Base-by-base conservation (phyloP, 2,329 filamentous ascomycete genomes). In the Ceratocystis destructans region DNA sequence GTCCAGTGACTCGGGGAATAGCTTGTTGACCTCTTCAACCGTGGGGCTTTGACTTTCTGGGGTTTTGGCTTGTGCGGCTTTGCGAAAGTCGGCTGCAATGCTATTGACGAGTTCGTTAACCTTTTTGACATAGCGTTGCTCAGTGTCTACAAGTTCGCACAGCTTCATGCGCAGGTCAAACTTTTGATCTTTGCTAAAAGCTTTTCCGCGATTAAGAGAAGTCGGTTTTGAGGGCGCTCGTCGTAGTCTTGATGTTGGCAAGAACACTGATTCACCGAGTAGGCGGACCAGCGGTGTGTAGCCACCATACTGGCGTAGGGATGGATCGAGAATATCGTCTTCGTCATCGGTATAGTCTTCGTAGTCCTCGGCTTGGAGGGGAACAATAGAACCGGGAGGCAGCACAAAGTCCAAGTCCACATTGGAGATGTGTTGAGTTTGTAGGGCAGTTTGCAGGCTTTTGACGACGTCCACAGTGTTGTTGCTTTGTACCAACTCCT, bases 41-140 rank as follows among this genome's bases (percentile, higher is more conserved):
- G 84, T 85, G 4, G 90, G 88, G 71, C 87, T 91, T 69, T 83
- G 80, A 73, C 88, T 91, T 67, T 80, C 79, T 41, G 79, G 73
- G 12, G 78, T 75, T 71, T 82, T 82, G 37, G 77, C 77, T 71
- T 81, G 84, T 3, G 87, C 87, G 69, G 85, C 87, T 63, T 86
- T 78, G 41, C 89, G 85, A 71, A 95, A 92, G 69, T 95, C 89
- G 65, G 85, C 83, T 31, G 90, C 90, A 37, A 96, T 85, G 68
- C 87, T 84, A 69, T 88, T 85, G 53, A 96, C 88, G 68, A 99
- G 77, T 70, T 94, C 89, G 69, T 89, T 84, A 66, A 99, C 77
- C 75, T 97, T 96, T 71, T 83, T 82, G 53, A 99, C 90, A 75
- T 97, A 99, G 74, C 90, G 87, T 73, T 94, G 90, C 74, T 99